Evolutionary conservation across 257 asterid species (phyloP).

Genomic region (Lithospermum erythrorhizon): DNA sequence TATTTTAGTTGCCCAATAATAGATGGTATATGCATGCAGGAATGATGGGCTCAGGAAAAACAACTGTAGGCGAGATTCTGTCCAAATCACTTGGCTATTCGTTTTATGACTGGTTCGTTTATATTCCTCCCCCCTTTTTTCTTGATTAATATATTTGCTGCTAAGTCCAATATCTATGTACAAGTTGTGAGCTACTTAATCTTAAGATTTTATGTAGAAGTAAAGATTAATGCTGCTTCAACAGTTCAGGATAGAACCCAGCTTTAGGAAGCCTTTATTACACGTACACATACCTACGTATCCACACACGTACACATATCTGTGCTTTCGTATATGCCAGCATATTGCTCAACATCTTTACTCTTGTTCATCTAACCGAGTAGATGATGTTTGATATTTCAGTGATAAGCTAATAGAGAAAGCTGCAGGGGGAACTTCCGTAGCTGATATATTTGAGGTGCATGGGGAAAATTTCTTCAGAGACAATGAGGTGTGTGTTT

Average conservation of each 20-base stretch:
- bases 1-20: background rate
- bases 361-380: conserved; percentile 6
- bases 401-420: conserved; percentile 70
- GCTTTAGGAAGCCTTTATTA: background rate
- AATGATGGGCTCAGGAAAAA: conserved; percentile 98
- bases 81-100: conserved; percentile 73
- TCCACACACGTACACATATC: background rate
- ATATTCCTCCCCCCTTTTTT: conserved; percentile 10
- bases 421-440: conserved; percentile 52
- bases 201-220: background rate
- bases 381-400: conserved; percentile 21
- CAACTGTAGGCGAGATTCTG: conserved; percentile 81
- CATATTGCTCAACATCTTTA: background rate
- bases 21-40: conserved; percentile 29
- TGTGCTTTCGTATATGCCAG: too few relatives aligned
- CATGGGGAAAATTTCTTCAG: conserved; percentile 71
- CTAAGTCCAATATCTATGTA: background rate
- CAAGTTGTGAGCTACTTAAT: background rate
- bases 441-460: conserved; percentile 63
- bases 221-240: background rate
- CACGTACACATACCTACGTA: background rate
- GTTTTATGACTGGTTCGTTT: conserved; percentile 73
- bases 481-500: conserved; percentile 48
- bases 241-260: background rate
- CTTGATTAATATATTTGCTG: background rate